These are phyloP conservation scores for Fusarium globosum DNA, from an alignment of 2,329 filamentous ascomycete genomes.

Conservation along the genomic window DNA sequence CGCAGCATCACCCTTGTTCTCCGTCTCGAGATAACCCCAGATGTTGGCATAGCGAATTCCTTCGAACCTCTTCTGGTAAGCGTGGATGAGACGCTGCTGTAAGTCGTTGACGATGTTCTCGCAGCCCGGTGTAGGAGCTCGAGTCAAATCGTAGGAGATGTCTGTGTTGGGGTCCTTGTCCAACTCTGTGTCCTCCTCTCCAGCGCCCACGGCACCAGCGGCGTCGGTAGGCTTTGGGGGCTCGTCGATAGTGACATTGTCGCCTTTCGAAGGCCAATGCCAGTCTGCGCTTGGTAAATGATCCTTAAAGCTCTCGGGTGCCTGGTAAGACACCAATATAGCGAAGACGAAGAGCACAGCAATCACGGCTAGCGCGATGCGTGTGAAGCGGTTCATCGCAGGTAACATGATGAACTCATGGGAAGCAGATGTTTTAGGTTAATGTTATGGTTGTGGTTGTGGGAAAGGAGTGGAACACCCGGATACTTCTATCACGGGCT, in stretches of 20 bases:
- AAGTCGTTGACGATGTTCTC: slow-evolving; percentile 44
- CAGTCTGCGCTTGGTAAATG: slow-evolving; percentile 34
- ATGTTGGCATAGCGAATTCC: slow-evolving; percentile 45
- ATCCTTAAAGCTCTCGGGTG: slow-evolving; percentile 30
- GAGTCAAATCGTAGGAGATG: slow-evolving; percentile 41
- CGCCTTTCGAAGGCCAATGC: slow-evolving; percentile 35
- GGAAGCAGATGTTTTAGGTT: neutral
- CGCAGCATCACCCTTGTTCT: slow-evolving; percentile 46
- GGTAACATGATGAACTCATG: slow-evolving; percentile 35
- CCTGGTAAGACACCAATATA: slow-evolving; percentile 36
- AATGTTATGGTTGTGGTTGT: neutral
- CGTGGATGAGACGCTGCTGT: slow-evolving; percentile 42
- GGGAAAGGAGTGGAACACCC: slow-evolving; percentile 32
- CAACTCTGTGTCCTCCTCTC: slow-evolving; percentile 29
- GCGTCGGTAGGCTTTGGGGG: slow-evolving; percentile 22
- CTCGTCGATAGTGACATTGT: slow-evolving; percentile 14
- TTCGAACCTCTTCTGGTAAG: slow-evolving; percentile 40
- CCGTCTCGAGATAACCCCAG: slow-evolving; percentile 46
- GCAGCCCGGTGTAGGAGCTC: slow-evolving; percentile 33
- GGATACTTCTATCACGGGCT: slow-evolving; percentile 31
- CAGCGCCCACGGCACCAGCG: slow-evolving; percentile 22
- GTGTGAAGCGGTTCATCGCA: slow-evolving; percentile 36
- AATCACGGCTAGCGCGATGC: slow-evolving; percentile 43
- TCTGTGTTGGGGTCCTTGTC: slow-evolving; percentile 30
- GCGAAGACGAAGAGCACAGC: slow-evolving; percentile 36